Base-by-base conservation (phyloP, 768 basidiomycete species). In the Boletus rubescentipes region DNA sequence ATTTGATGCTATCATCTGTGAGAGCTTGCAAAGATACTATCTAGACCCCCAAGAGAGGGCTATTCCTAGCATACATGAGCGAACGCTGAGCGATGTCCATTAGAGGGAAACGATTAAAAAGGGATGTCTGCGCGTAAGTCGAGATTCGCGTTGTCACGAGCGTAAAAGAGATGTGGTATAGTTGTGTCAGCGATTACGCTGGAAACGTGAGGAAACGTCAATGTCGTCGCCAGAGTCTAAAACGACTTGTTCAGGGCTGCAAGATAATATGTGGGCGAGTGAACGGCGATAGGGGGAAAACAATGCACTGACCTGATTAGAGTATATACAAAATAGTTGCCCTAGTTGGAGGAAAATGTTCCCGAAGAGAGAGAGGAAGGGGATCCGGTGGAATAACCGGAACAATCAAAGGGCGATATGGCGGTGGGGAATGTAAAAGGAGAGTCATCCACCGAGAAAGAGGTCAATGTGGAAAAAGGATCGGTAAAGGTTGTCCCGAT, bases 351-450 rank as follows among this genome's bases (percentile, higher is more conserved):
- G 11, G 46, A 48, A 11, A 51, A 42, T 0, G 44, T 49, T 12
- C 50, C 56, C 2, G 60, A 58, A 8, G 55, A 62, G 7, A 51
- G 45, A 3, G 66, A 49, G 21, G 53, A 54, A 20, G 57, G 53
- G 7, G 64, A 57, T 20, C 26, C 53, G 15, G 46, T 49, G 16
- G 61, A 54, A 26, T 58, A 57, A 15, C 46, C 23, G 1, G 49
- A 51, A 36, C 30, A 53, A 43, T 67, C 64, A 26, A 67, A 57
- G 0, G 67, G 67, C 1, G 66, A 51, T n/a, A 67, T 51, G 7
- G 47, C n/a, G 20, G 34, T 45, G 16, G 52, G 18, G 14, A 56
- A 54, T 2, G 49, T 0, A 44, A 14, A 49, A 31, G 34, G 48
- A 18, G 40, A 40, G 18, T 20, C 49, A 34, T 44, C 50, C 23